Percentiles rank a stretch among this genome's conserved stretches.
Conservation (phyloP, 305 asterid genomes). For the Vinca major region DNA sequence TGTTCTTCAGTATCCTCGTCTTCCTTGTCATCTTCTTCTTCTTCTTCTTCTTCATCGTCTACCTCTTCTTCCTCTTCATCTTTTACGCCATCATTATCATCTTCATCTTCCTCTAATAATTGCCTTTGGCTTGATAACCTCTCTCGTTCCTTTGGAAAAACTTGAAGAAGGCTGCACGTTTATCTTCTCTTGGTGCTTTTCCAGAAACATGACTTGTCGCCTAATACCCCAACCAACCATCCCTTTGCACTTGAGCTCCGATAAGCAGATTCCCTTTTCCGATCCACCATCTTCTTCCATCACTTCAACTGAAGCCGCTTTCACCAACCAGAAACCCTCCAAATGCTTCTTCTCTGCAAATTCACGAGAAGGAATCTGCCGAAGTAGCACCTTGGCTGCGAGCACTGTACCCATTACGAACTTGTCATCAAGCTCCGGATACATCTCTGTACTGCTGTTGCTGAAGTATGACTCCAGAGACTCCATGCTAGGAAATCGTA, state of each 20-base stretch:
- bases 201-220: conserved; percentile 69
- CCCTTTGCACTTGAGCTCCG: conserved; percentile 49
- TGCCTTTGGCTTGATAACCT: conserved; percentile 14
- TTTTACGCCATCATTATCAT: conserved; percentile 14
- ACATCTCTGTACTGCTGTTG: conserved; percentile 51
- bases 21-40: conserved; percentile 18
- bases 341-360: conserved; percentile 45
- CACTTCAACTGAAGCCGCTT: conserved; percentile 9
- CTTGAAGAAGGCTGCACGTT: conserved; percentile 38
- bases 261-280: conserved; percentile 36
- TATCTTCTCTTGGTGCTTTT: conserved; percentile 47
- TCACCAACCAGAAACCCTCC: conserved; percentile 52
- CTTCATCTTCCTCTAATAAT: conserved; percentile 15
- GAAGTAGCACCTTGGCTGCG: conserved; percentile 54
- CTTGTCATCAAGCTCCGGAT: conserved; percentile 76
- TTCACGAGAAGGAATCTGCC: conserved; percentile 43
- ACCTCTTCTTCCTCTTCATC: conserved; percentile 16
- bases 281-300: conserved; percentile 14
- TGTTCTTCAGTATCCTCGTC: conserved; percentile 21
- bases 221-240: conserved; percentile 76
- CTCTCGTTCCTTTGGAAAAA: conserved; percentile 31
- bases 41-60: conserved; percentile 14
- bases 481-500: conserved; percentile 66
- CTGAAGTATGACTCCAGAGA: conserved; percentile 52
- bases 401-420: conserved; percentile 56